Base-by-base conservation (phyloP, 1,139 yeast species). In the Candida albicans region DNA sequence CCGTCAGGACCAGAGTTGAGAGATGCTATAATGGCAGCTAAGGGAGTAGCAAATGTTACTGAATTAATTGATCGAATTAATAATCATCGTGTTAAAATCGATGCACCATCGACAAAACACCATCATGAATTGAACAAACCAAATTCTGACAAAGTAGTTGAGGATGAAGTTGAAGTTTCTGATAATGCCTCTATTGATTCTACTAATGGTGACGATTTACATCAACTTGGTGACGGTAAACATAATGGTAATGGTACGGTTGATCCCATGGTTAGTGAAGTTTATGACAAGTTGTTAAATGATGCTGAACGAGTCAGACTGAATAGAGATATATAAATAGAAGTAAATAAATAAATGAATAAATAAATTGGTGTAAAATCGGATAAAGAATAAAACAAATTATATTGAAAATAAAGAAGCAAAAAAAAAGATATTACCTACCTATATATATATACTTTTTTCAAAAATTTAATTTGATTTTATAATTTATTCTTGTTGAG, bases 1-100 rank as follows among this genome's bases (percentile, higher is more conserved):
- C 91, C 91, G 1, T 80, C 91, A 0, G 95, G 95, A 14, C 75
- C 83, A 2, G 90, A 86, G 57, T 67, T 87, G 33, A 70, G 95
- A 47, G 87, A 84, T 48, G 90, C 93, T 0, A 83, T 86, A 37
- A 81, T 86, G 42, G 79, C 81, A 44, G 91, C 91, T 3, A 86
- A 86, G 56, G 95, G 95, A 44, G 79, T 85, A 43, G 83, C 82
- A 48, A 79, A 86, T 14, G 87, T 87, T 6, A 75, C 77, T 11
- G 89, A 85, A 47, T 73, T 87, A 53, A 84, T 88, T 55, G 81
- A 76, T 43, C 83, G 79, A 52, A 84, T 87, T 42, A 80, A 79
- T 54, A 68, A 64, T 42, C 73, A 80, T 46, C 58, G 79, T 30
- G 68, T 79, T 18, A 75, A 78, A 48, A 65, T 83, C 49, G 82